These are phyloP conservation scores for Paramecium biaurelia DNA, from an alignment of 73 alveolate genomes.

Conservation along the genomic window DNA sequence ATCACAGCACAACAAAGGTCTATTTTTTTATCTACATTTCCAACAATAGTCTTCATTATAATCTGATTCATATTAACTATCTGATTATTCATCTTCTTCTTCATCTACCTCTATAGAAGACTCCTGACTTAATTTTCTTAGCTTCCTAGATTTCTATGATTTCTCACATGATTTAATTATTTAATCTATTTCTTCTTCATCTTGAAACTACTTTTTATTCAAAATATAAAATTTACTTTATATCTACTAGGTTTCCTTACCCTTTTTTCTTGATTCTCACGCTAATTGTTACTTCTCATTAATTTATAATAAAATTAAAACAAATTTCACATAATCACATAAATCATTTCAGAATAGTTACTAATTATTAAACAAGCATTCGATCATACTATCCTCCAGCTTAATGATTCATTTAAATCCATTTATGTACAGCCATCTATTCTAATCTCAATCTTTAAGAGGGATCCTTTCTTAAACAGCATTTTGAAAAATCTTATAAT, in stretches of 20 bases:
- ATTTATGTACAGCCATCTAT: constrained; percentile 16
- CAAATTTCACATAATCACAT: neutral
- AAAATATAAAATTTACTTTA: neutral
- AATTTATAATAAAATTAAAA: neutral
- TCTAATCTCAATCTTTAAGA: constrained; percentile 16
- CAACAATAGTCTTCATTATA: constrained; percentile 34
- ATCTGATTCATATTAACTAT: constrained; percentile 5
- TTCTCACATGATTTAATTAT: constrained; percentile 2
- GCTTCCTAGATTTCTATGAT: neutral
- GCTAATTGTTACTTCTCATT: neutral
- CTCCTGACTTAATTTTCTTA: neutral
- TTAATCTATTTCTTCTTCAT: neutral
- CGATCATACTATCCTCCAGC: constrained; percentile 44
- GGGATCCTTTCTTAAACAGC: constrained; percentile 48
- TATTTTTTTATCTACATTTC: constrained; percentile 29
- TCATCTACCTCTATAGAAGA: constrained; percentile 27
- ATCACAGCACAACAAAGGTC: constrained; percentile 70
- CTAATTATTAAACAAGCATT: neutral
- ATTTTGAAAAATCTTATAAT: constrained; percentile 5
- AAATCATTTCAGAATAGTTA: neutral
- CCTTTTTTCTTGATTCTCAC: neutral
- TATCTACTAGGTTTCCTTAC: neutral
- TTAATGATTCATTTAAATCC: neutral
- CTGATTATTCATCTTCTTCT: constrained; percentile 3
- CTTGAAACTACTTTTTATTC: neutral